These are phyloP conservation scores for Pecoramyces ruminantium DNA, from an alignment of 192 early-diverging fungal species.

Conservation along the genomic window DNA sequence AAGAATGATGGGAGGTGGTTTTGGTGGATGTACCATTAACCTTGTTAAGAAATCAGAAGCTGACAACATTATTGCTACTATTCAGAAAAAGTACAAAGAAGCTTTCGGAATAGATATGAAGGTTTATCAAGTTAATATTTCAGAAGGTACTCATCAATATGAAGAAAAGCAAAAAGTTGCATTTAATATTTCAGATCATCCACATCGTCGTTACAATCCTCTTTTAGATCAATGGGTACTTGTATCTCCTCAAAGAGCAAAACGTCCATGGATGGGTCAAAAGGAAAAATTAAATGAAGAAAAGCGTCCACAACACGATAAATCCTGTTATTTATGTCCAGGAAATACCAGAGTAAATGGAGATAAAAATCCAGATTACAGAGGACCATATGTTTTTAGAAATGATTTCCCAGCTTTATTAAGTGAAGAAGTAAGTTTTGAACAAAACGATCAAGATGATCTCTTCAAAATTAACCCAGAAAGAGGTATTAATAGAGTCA, in stretches of 20 bases:
- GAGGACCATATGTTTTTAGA: conserved; percentile 62
- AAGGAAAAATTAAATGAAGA: conserved; percentile 24
- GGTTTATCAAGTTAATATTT: no score
- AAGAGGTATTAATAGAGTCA: conserved; percentile 64
- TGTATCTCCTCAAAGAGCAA: conserved; percentile 89
- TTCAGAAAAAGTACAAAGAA: no score
- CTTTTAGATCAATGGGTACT: conserved; percentile 83
- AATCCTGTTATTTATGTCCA: conserved; percentile 38
- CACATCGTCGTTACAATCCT: conserved; percentile 81
- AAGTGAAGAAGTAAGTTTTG: conserved; percentile 28
- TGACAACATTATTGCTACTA: no score
- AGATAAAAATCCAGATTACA: conserved; percentile 58
- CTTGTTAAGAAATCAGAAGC: no score
- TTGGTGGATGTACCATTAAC: no score
- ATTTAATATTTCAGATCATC: conserved; percentile 38
- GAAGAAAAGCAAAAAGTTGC: no score
- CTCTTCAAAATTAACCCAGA: conserved; percentile 14
- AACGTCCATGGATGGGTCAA: conserved; percentile 81
- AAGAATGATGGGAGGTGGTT: no score
- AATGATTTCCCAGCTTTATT: conserved; percentile 85
- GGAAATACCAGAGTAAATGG: conserved; percentile 64
- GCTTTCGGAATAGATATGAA: no score
- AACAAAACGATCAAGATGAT: not conserved
- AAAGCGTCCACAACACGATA: conserved; percentile 42
- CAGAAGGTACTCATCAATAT: no score